Evolutionary conservation across 1,284 basidiomycete species (phyloP).

Genomic region (Heterobasidion irregulare): DNA sequence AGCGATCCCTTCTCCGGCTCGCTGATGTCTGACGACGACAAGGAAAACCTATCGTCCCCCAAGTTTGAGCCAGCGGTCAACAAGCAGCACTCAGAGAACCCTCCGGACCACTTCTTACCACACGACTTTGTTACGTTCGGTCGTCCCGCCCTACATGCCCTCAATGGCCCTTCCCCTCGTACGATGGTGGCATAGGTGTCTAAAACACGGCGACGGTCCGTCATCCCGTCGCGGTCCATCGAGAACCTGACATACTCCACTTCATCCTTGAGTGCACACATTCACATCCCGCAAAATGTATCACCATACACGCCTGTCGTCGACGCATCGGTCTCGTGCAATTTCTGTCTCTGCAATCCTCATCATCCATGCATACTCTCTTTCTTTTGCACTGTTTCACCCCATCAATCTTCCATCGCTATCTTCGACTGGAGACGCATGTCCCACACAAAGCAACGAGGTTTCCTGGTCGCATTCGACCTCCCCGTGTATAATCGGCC

Average conservation of each 20-base stretch:
- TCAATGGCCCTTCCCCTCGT: conserved; percentile 43
- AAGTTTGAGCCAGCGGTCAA: conserved; percentile 63
- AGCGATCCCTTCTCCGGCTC: conserved; percentile 48
- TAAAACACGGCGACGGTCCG: conserved; percentile 4
- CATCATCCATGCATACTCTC: conserved; percentile 74
- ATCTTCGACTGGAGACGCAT: conserved; percentile 27
- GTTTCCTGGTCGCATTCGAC: conserved; percentile 8
- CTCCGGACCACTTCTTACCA: conserved; percentile 68
- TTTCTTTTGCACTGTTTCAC: conserved; percentile 42
- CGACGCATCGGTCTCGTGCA: conserved; percentile 49
- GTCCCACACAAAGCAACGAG: conserved; percentile 7
- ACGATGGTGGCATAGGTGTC: conserved; percentile 47
- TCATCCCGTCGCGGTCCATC: conserved; percentile 1
- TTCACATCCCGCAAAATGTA: conserved; percentile 62
- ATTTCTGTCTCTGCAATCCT: conserved; percentile 47
- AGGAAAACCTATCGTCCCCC: conserved; percentile 60
- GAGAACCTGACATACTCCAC: conserved; percentile 14
- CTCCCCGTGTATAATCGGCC: conserved; percentile 11
- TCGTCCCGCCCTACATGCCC: conserved; percentile 63
- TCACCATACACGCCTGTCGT: conserved; percentile 59
- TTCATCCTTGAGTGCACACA: conserved; percentile 15
- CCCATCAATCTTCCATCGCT: conserved; percentile 27
- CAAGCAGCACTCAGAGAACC: conserved; percentile 56
- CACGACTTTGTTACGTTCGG: conserved; percentile 72
- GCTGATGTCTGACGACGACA: conserved; percentile 55